Evolutionary conservation across 208 protist genomes (phyloP).

Genomic region (Porcisia hertigi): DNA sequence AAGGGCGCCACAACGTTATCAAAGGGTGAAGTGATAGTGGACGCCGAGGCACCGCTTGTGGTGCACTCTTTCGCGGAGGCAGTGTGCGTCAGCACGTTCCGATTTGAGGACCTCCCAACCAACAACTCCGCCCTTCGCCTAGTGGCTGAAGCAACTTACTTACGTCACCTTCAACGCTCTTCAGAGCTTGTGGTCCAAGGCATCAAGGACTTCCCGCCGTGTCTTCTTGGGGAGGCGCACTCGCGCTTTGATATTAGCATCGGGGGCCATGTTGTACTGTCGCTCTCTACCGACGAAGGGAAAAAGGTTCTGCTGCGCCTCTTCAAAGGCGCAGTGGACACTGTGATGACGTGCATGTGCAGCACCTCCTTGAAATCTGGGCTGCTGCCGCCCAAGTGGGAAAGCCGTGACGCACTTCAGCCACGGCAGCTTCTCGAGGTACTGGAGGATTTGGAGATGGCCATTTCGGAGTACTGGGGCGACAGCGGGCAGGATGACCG

Average conservation of each 20-base stretch:
- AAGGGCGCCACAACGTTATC: slow-evolving; percentile 67
- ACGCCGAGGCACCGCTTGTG: slow-evolving; percentile 52
- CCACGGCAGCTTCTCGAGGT: slow-evolving; percentile 63
- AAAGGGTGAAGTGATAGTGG: slow-evolving; percentile 60
- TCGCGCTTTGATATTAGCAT: slow-evolving; percentile 72
- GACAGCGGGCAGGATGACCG: slow-evolving; percentile 84
- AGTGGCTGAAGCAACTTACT: slow-evolving; percentile 84
- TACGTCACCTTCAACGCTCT: slow-evolving; percentile 71
- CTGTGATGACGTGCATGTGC: slow-evolving; percentile 79
- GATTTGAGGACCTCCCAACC: slow-evolving; percentile 74
- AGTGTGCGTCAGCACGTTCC: slow-evolving; percentile 53
- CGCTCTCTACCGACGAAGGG: slow-evolving; percentile 41
- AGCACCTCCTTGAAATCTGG: slow-evolving; percentile 56
- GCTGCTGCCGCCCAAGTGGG: slow-evolving; percentile 67
- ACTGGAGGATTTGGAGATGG: slow-evolving; percentile 75
- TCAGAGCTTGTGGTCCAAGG: slow-evolving; percentile 47
- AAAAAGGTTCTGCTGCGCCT: slow-evolving; percentile 41
- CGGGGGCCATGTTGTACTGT: slow-evolving; percentile 78
- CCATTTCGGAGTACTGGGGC: slow-evolving; percentile 85
- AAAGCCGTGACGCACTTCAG: slow-evolving; percentile 40
- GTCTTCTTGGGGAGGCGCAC: slow-evolving; percentile 40
- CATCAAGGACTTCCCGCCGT: slow-evolving; percentile 70
- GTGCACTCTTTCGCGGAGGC: slow-evolving; percentile 55
- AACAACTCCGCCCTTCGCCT: slow-evolving; percentile 56
- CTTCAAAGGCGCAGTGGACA: slow-evolving; percentile 61